Evolutionary conservation across 306 rosid species (phyloP).

Genomic region (Prunus persica): Prunus_persica_NCBIv2 NC_034010.1:7331501-7332000

Average conservation of each 20-base stretch:
- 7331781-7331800: constrained; percentile 60
- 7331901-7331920: constrained; percentile 41
- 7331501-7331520: constrained; percentile 6
- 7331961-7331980: constrained; percentile 60
- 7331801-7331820: constrained; percentile 33
- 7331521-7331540: constrained; percentile 1
- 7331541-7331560: neutral
- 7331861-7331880: constrained; percentile 41
- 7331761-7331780: constrained; percentile 52
- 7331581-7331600: neutral
- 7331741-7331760: constrained; percentile 54
- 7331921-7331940: constrained; percentile 51
- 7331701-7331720: constrained; percentile 50
- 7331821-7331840: constrained; percentile 48
- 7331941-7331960: constrained; percentile 70
- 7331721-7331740: constrained; percentile 52
- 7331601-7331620: neutral
- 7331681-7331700: constrained; percentile 53
- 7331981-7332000: constrained; percentile 72
- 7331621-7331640: neutral
- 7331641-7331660: constrained; percentile 36
- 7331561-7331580: neutral
- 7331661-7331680: constrained; percentile 45
- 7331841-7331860: constrained; percentile 50
- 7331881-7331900: constrained; percentile 60